Evolutionary conservation across 768 basidiomycete genomes (phyloP).

Genomic region (Pseudohyphozyma bogoriensis): DNA sequence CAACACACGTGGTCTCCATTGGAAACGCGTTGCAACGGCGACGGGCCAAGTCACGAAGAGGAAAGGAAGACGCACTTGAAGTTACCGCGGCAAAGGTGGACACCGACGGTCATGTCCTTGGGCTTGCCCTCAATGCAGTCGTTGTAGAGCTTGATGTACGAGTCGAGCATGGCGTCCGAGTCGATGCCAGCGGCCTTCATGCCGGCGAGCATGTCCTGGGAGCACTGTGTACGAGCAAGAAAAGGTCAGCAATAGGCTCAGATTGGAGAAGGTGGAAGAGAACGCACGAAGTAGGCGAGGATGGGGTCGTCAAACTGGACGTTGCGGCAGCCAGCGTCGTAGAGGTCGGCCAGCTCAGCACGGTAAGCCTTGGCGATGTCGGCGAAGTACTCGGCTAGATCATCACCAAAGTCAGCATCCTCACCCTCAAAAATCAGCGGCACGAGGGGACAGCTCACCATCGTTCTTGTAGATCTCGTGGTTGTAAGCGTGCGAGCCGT

Average conservation of each 20-base stretch:
- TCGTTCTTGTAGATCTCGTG: slow-evolving; percentile 53
- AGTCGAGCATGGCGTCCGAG: slow-evolving; percentile 54
- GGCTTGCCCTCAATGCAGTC: slow-evolving; percentile 30
- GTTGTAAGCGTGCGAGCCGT: slow-evolving; percentile 30
- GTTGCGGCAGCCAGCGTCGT: slow-evolving; percentile 43
- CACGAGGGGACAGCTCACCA: slow-evolving; percentile 37
- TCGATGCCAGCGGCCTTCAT: slow-evolving; percentile 55
- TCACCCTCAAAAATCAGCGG: slow-evolving; percentile 26
- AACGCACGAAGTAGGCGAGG: slow-evolving; percentile 48
- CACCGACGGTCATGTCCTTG: slow-evolving; percentile 32
- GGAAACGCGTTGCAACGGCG: background rate
- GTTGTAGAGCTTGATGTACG: slow-evolving; percentile 54
- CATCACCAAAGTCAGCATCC: too few relatives aligned
- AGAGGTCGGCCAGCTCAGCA: slow-evolving; percentile 44
- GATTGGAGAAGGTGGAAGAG: background rate
- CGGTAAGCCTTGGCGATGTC: slow-evolving; percentile 47
- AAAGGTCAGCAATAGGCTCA: background rate
- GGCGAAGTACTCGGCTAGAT: slow-evolving; percentile 42
- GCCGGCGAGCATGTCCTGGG: slow-evolving; percentile 47
- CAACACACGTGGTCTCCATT: too few relatives aligned
- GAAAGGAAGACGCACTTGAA: slow-evolving; percentile 2
- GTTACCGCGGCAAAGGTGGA: slow-evolving; percentile 35
- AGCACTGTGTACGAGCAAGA: too few relatives aligned
- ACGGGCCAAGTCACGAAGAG: background rate
- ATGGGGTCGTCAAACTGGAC: slow-evolving; percentile 47